These are phyloP conservation scores for Tritrichomonas musculus DNA, from an alignment of 208 protist genomes.

Conservation along the genomic window DNA sequence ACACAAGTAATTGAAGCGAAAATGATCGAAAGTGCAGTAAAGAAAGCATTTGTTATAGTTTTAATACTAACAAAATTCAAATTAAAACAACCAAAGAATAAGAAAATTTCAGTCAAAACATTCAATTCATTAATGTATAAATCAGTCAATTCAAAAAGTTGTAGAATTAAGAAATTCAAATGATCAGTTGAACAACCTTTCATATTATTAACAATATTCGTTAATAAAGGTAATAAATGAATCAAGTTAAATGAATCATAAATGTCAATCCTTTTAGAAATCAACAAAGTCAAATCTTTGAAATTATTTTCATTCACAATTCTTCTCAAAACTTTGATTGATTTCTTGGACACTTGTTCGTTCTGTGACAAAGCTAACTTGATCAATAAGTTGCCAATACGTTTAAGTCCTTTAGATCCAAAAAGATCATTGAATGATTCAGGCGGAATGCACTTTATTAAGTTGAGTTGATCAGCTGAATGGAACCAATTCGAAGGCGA, in stretches of 20 bases:
- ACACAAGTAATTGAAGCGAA: too few species aligned
- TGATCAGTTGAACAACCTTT: too few species aligned
- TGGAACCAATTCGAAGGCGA: not conserved
- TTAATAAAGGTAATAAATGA: not conserved
- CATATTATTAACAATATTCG: not conserved
- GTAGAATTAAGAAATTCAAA: too few species aligned
- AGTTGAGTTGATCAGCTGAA: not conserved
- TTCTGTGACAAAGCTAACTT: not conserved
- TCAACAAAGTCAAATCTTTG: not conserved
- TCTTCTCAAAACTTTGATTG: not conserved
- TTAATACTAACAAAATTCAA: too few species aligned
- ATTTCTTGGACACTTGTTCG: not conserved
- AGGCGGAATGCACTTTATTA: not conserved
- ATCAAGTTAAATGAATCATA: not conserved
- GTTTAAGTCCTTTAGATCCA: not conserved
- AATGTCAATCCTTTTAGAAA: not conserved
- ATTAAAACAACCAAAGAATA: too few species aligned
- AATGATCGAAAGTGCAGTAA: too few species aligned
- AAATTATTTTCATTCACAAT: not conserved
- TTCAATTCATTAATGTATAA: too few species aligned
- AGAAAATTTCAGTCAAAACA: too few species aligned
- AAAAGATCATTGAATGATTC: not conserved
- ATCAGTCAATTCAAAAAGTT: too few species aligned
- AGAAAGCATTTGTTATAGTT: too few species aligned
- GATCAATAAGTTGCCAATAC: not conserved